phyloP scores from a whole-genome alignment of 805 yeast genomes.

The Candida oleophila region DNA sequence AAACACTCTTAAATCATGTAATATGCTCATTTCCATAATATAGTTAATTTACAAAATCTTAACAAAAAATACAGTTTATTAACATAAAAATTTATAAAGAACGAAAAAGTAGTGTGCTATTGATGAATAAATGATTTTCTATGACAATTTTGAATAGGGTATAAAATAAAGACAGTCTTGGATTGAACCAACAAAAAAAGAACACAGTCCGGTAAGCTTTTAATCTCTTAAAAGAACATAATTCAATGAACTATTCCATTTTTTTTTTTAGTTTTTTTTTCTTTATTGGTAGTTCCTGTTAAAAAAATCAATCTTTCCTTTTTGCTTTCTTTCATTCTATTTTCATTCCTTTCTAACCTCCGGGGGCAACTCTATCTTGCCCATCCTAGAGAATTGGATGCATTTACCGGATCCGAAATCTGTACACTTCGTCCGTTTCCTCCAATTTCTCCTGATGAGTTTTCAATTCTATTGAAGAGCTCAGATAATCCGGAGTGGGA shows the following conservation, averaged over 20 bases:
- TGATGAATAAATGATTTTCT: neutral
- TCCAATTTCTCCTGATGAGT: conserved; percentile 15
- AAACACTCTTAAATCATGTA: too few species aligned
- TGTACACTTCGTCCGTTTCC: conserved; percentile 34
- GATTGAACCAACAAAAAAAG: too few species aligned
- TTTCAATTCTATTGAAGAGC: conserved; percentile 24
- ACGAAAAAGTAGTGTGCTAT: neutral
- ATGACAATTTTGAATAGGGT: neutral
- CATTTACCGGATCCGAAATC: conserved; percentile 68
- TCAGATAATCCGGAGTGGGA: conserved; percentile 25
- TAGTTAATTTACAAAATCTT: too few species aligned
- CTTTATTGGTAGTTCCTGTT: neutral
- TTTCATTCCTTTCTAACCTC: too few species aligned
- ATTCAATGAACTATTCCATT: too few species aligned
- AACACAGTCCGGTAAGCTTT: too few species aligned
- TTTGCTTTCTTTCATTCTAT: neutral
- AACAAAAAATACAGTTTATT: neutral
- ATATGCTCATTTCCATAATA: too few species aligned
- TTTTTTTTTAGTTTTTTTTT: neutral
- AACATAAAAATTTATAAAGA: neutral
- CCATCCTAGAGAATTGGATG: conserved; percentile 77
- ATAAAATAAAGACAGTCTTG: neutral
- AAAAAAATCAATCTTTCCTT: neutral
- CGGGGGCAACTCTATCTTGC: conserved; percentile 8
- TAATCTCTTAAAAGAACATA: too few species aligned